Conservation (phyloP, 208 protist genomes). For the Acanthamoeba triangularis region DNA sequence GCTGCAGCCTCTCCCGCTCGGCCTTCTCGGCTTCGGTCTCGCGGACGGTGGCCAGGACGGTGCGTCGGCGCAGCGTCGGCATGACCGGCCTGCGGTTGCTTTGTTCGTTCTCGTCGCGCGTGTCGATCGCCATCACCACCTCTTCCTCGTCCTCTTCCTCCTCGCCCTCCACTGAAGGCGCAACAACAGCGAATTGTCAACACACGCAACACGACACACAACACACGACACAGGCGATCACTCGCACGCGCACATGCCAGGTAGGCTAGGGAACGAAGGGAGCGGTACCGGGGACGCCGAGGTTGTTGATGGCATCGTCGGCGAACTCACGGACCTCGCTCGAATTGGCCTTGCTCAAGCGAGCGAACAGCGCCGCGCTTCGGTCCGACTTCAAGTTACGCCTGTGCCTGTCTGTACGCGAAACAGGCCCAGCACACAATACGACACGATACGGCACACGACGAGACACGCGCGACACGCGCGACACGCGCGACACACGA, state of each 20-base stretch:
- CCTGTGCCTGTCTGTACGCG: neutral
- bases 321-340: neutral
- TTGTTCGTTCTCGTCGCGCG: neutral
- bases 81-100: neutral
- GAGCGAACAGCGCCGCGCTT: neutral
- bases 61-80: neutral
- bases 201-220: neutral
- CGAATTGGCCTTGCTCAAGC: neutral
- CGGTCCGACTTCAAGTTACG: neutral
- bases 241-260: neutral
- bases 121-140: slow-evolving; percentile 44
- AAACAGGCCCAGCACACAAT: neutral
- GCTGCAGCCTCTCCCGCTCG: neutral
- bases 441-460: neutral
- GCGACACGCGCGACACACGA: too few species aligned
- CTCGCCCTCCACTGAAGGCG: neutral
- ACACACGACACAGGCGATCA: too few species aligned
- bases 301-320: slow-evolving; percentile 4
- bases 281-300: neutral
- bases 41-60: neutral
- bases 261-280: neutral
- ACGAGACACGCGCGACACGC: too few species aligned
- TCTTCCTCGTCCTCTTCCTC: neutral
- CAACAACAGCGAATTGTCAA: neutral
- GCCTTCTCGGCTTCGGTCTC: neutral